Evolutionary conservation across 768 basidiomycete genomes (phyloP).

Genomic region (Postia placenta): DNA sequence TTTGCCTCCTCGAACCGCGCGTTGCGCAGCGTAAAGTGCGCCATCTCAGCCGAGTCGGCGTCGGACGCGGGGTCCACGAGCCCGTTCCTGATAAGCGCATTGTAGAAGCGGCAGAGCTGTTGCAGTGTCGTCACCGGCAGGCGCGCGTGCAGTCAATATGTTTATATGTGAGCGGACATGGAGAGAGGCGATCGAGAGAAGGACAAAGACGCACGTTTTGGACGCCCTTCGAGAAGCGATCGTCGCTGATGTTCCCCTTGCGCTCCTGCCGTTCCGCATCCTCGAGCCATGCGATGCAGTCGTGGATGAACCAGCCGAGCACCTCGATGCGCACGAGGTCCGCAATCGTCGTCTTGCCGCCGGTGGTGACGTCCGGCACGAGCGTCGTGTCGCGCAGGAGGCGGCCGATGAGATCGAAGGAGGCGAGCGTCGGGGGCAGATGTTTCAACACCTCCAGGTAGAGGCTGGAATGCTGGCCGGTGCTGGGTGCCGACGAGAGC

Average conservation of each 20-base stretch:
- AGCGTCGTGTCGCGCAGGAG: conserved; percentile 58
- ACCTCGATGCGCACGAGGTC: conserved; percentile 60
- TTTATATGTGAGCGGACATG: too few species aligned
- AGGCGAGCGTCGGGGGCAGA: conserved; percentile 66
- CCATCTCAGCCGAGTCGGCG: conserved; percentile 75
- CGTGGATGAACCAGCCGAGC: conserved; percentile 67
- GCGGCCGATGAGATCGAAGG: conserved; percentile 68
- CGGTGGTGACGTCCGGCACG: conserved; percentile 33
- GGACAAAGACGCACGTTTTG: conserved; percentile 69
- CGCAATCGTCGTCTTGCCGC: conserved; percentile 52
- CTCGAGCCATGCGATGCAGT: conserved; percentile 66
- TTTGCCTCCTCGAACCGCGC: conserved; percentile 76
- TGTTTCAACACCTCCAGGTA: conserved; percentile 60
- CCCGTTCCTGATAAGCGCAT: conserved; percentile 57
- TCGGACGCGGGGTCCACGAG: conserved; percentile 54
- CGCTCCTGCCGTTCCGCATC: conserved; percentile 62
- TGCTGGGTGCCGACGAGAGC: conserved; percentile 30
- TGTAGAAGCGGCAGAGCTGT: conserved; percentile 74
- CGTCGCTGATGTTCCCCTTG: conserved; percentile 64
- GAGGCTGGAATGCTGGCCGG: conserved; percentile 31
- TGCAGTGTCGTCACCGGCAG: conserved; percentile 5
- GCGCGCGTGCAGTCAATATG: conserved; percentile 4
- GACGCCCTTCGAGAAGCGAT: conserved; percentile 66
- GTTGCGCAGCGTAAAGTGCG: conserved; percentile 66
- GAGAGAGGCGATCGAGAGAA: background rate